Evolutionary conservation across 192 early-diverging fungal genomes (phyloP).

Genomic region (Mortierella hygrophila): DNA sequence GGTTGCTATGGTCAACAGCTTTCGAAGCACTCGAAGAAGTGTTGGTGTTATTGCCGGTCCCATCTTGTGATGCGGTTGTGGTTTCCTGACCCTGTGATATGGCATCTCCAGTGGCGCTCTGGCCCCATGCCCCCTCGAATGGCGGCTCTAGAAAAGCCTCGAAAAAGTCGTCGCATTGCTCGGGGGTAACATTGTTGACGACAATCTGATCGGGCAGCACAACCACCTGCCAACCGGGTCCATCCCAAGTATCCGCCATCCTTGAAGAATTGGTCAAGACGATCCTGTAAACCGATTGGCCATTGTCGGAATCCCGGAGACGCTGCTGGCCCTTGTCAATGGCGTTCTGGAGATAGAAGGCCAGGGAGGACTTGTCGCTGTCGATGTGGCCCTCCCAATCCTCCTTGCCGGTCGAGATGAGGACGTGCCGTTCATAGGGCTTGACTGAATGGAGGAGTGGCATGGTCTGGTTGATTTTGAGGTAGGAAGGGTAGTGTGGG

Average conservation of each 20-base stretch:
- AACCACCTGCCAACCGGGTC: conserved; percentile 45
- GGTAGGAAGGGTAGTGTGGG: conserved; percentile 60
- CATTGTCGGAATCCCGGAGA: not conserved
- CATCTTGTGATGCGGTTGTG: not conserved
- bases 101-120: not conserved
- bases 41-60: not conserved
- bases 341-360: conserved; percentile 47
- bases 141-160: conserved; percentile 35
- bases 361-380: conserved; percentile 60
- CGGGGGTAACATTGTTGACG: conserved; percentile 43
- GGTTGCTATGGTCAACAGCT: not conserved
- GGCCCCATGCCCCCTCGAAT: conserved; percentile 13
- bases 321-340: conserved; percentile 36
- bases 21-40: not conserved
- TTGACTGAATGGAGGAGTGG: conserved; percentile 63
- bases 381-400: conserved; percentile 68
- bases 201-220: conserved; percentile 42
- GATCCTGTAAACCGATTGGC: conserved; percentile 1
- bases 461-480: conserved; percentile 60
- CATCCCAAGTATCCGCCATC: conserved; percentile 39
- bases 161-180: conserved; percentile 46
- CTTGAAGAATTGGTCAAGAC: conserved; percentile 38
- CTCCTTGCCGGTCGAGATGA: conserved; percentile 65
- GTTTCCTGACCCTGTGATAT: not conserved
- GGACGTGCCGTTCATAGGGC: conserved; percentile 67